Evolutionary conservation across 2,329 filamentous ascomycete species (phyloP), one percentile per base, ranked within the genome.

Genomic region (Hansfordia pulvinata): DNA sequence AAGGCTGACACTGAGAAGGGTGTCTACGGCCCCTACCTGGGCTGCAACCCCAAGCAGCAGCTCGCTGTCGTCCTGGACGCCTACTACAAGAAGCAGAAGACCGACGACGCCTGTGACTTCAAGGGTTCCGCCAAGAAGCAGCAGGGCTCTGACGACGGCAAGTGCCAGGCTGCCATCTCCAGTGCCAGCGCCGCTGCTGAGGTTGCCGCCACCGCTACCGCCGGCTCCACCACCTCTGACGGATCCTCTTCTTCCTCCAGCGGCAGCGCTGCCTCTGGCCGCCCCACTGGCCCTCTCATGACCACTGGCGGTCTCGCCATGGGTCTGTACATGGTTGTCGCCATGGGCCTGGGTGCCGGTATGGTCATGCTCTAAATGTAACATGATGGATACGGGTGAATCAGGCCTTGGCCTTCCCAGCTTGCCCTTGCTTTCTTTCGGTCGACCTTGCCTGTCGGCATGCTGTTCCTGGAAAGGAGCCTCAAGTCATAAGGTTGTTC

Each of bases 11-110:
- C 56, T 15, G 61, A 60, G 32, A 54, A 53, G 17, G 72, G 69
- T 33, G 50, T 54, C 30, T 77, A 73, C 44, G 72, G 72, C 30
- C 64, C 69, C 11, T 77, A 76, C 54, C 60, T 64, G 50, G 72
- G 74, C 65, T 77, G 72, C 58, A 62, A 61, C 41, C 38, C 64
- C 35, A 62, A 60, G 37, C 57, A 76, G 50, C 61, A 74, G 51
- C 60, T 77, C 18, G 63, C 60, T 25, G 73, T 66, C 44, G 66
- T 62, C 26, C 56, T 76, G 35, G 63, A 76, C 51, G 50, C 63
- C 34, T 77, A 76, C 53, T 69, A 68, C 49, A 36, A 50, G 17
- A 53, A 52, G 37, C 56, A 72, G 35, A 55, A 56, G 34, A 56
- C 57, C 30, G 49, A 50, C 19, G 51, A 52, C 23, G 65, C 70